Evolutionary conservation across 148 eudicot species (phyloP).

Genomic region (Rheum nobile): DNA sequence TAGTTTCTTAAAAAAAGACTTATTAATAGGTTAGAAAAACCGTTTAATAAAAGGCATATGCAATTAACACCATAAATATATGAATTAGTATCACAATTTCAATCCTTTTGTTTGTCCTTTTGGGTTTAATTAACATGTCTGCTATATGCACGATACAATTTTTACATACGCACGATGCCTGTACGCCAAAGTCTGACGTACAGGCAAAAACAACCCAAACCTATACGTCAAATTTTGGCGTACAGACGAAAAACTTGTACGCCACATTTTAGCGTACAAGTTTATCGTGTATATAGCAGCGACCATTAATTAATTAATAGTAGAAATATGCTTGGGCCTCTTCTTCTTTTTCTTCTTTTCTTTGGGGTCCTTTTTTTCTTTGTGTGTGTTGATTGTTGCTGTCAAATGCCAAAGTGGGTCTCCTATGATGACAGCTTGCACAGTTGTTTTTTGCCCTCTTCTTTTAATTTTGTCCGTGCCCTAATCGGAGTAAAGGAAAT

Average conservation of each 20-base stretch:
- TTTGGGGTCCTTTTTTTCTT: not conserved
- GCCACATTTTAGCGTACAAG: no score
- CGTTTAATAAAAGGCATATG: not conserved
- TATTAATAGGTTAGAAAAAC: no score
- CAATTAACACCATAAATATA: not conserved
- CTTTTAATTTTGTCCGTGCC: not conserved
- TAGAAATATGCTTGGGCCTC: not conserved
- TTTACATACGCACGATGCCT: no score
- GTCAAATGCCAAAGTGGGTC: slow-evolving; percentile 7
- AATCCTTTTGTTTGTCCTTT: not conserved
- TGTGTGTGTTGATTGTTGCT: slow-evolving; percentile 2
- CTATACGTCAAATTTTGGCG: no score
- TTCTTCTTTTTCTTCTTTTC: not conserved
- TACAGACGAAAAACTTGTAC: no score
- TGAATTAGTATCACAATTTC: not conserved
- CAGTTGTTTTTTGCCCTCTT: not conserved
- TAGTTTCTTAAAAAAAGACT: no score
- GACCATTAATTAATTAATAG: no score
- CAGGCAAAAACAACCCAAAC: no score
- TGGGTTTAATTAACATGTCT: no score
- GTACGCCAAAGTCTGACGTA: no score
- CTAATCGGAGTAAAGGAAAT: not conserved
- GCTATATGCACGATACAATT: no score
- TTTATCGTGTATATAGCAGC: no score
- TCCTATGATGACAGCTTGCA: slow-evolving; percentile 2